phyloP scores from a whole-genome alignment of 129 eudicot genomes.

The Lactuca saligna region DNA sequence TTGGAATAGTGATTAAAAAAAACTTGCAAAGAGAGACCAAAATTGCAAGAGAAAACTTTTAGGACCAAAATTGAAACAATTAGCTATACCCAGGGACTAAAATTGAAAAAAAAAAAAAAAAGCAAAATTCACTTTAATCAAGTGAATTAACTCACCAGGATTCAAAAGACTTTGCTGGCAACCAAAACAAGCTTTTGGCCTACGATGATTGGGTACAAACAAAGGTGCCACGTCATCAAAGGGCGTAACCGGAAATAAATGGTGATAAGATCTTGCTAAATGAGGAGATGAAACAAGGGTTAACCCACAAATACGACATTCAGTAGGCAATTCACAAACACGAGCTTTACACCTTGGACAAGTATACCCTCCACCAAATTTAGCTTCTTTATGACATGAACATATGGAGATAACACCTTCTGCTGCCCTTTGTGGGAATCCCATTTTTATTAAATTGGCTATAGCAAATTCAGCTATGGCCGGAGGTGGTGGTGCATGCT shows the following conservation, averaged over 20 bases:
- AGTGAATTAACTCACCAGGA: constrained; percentile 59
- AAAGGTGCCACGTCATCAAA: constrained; percentile 71
- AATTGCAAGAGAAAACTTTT: too few species aligned
- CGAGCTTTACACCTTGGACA: constrained; percentile 99
- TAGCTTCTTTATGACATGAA: constrained; percentile 94
- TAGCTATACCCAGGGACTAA: not conserved
- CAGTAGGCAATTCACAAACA: constrained; percentile 91
- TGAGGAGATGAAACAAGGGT: constrained; percentile 99
- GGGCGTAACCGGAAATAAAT: constrained; percentile 87
- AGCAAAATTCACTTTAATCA: not conserved
- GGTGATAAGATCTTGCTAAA: constrained; percentile 95
- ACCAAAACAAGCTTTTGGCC: constrained; percentile 74
- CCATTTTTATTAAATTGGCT: constrained; percentile 93
- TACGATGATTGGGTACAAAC: constrained; percentile 34
- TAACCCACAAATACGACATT: constrained; percentile 91
- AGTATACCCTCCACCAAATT: constrained; percentile 93
- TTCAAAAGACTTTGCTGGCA: constrained; percentile 78
- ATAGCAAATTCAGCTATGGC: constrained; percentile 97
- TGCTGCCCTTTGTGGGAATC: constrained; percentile 95
- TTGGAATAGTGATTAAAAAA: not conserved
- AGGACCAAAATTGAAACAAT: not conserved
- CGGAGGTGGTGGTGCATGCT: constrained; percentile 99
- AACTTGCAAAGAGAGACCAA: not conserved
- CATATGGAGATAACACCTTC: constrained; percentile 92
- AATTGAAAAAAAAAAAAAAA: not conserved